Evolutionary conservation across 331 rosid genomes (phyloP).

Genomic region (Rhamnella rubrinervis): DNA sequence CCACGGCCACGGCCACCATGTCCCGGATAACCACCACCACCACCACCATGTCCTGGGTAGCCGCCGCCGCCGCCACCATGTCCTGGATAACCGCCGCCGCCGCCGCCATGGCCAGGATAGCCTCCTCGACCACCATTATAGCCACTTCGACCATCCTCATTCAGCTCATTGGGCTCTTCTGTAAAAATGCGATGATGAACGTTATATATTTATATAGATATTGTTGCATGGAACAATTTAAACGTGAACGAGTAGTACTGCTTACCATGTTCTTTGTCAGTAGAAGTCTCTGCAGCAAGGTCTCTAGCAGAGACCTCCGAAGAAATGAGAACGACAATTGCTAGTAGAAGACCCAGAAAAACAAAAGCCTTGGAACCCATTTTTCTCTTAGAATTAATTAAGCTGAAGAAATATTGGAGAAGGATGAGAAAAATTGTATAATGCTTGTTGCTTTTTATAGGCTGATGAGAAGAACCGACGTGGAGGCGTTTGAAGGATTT

Average conservation of each 20-base stretch:
- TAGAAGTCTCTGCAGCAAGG: conserved; percentile 1
- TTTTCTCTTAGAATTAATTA: background rate
- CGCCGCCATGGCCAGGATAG: no score
- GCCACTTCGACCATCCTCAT: conserved; percentile 16
- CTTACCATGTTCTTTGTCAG: conserved; percentile 7
- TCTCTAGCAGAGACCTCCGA: conserved; percentile 23
- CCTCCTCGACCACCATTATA: background rate
- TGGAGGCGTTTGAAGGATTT: no score
- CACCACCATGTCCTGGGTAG: background rate
- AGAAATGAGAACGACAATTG: conserved; percentile 27
- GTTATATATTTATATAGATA: no score
- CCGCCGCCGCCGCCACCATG: no score
- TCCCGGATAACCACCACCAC: background rate
- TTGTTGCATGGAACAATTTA: no score
- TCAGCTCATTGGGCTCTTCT: background rate
- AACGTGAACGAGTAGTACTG: no score
- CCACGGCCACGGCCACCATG: background rate
- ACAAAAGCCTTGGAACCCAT: conserved; percentile 39
- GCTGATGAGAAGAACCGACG: background rate
- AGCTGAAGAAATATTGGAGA: background rate
- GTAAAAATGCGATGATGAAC: no score
- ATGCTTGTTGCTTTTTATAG: conserved; percentile 20
- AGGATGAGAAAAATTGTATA: background rate
- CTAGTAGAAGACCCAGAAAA: conserved; percentile 19
- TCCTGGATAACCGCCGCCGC: no score